These are phyloP conservation scores for Diaporthe citri DNA, from an alignment of 2,329 filamentous ascomycete genomes.

Conservation along the genomic window DNA sequence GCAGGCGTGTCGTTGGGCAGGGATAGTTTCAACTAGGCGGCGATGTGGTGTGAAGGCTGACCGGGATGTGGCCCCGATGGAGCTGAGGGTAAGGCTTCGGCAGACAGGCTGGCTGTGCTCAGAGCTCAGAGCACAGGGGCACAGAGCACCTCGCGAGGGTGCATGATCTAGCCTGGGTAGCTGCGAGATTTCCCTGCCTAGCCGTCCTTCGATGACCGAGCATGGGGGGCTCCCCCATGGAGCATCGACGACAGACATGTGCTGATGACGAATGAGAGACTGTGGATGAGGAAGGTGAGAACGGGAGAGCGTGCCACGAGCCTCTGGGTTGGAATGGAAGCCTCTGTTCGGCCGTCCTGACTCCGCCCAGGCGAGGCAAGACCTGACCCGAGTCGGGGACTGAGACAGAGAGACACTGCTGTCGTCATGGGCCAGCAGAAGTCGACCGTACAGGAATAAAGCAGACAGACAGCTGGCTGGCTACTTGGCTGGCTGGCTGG, in stretches of 20 bases:
- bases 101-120: constrained; percentile 1
- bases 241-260: constrained; percentile 16
- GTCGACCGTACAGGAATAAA: neutral
- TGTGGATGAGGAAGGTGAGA: constrained; percentile 5
- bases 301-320: constrained; percentile 24
- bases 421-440: constrained; percentile 11
- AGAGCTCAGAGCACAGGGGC: constrained; percentile 24
- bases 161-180: constrained; percentile 15
- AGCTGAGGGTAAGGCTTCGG: constrained; percentile 30
- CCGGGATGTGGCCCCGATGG: constrained; percentile 31
- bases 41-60: constrained; percentile 31
- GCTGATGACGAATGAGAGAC: constrained; percentile 5
- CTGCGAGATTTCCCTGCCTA: constrained; percentile 26
- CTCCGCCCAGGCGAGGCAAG: constrained; percentile 3
- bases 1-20: constrained; percentile 31
- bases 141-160: constrained; percentile 4
- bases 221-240: constrained; percentile 13
- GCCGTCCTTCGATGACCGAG: constrained; percentile 2
- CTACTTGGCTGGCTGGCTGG: constrained; percentile 11
- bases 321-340: constrained; percentile 31
- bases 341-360: neutral
- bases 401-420: constrained; percentile 35
- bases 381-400: constrained; percentile 8
- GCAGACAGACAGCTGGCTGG: constrained; percentile 14
- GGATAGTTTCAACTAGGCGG: constrained; percentile 18